A percentile compares a stretch with the other conserved stretches of the same genome.
Conservation (phyloP, 2,329 filamentous ascomycete genomes). For the Nectriaceae sp. region DNA sequence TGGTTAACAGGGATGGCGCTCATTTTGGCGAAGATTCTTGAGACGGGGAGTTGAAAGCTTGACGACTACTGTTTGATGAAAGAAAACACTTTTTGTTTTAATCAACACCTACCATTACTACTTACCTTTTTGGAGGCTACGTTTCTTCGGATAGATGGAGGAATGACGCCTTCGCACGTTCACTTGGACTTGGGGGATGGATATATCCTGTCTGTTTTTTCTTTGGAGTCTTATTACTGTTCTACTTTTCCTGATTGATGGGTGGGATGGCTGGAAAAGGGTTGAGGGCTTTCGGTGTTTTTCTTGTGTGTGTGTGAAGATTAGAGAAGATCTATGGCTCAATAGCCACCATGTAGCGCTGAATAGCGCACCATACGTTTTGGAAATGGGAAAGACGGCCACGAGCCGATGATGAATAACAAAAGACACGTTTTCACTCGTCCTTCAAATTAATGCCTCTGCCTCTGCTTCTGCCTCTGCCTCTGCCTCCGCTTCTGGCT, state of each 20-base stretch:
- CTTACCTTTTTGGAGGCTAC: constrained; percentile 19
- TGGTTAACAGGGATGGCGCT: too few relatives aligned
- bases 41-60: constrained; percentile 9
- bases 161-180: constrained; percentile 21
- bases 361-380: constrained; percentile 12
- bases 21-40: constrained; percentile 9
- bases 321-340: constrained; percentile 17
- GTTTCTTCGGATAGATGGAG: constrained; percentile 26
- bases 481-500: too few relatives aligned
- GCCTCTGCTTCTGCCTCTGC: too few relatives aligned
- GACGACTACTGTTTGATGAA: neutral
- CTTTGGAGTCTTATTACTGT: constrained; percentile 7
- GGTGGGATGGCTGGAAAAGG: neutral
- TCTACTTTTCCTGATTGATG: constrained; percentile 10
- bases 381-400: constrained; percentile 6
- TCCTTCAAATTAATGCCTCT: too few relatives aligned
- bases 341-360: constrained; percentile 15
- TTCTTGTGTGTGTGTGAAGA: too few relatives aligned
- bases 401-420: constrained; percentile 8
- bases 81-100: constrained; percentile 19
- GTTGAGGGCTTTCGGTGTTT: neutral
- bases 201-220: too few relatives aligned
- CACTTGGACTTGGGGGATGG: too few relatives aligned
- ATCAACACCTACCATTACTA: too few relatives aligned
- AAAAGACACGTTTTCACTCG: too few relatives aligned